Conservation (phyloP, 306 rosid genomes). For the Citrullus mucosospermus region DNA sequence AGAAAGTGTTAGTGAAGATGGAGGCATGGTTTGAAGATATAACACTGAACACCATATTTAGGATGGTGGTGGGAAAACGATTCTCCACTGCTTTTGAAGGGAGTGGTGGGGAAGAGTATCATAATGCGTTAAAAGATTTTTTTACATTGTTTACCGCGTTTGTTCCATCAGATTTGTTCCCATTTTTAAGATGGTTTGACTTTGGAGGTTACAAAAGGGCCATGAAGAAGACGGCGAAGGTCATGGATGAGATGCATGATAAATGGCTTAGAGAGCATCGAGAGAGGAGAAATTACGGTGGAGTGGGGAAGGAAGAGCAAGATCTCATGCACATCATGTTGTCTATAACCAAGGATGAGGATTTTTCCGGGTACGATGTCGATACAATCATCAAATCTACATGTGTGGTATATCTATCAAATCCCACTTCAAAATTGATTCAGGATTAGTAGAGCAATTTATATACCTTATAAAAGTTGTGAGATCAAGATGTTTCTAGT, state of each 20-base stretch:
- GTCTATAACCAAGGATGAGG: not conserved
- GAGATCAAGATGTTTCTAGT: no score
- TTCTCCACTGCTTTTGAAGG: conserved; percentile 12
- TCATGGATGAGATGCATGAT: not conserved
- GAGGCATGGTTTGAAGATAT: conserved; percentile 16
- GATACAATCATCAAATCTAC: not conserved
- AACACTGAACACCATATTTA: conserved; percentile 34
- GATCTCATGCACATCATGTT: not conserved
- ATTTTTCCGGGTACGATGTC: not conserved
- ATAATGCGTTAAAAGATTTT: conserved; percentile 28
- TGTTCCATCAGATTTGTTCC: conserved; percentile 44
- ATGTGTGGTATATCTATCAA: not conserved
- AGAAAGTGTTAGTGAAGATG: conserved; percentile 19
- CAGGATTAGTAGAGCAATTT: no score
- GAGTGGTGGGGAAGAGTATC: conserved; percentile 23
- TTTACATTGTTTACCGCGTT: conserved; percentile 33
- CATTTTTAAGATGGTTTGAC: conserved; percentile 45
- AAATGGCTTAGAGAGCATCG: not conserved
- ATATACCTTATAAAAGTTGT: no score
- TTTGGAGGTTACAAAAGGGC: conserved; percentile 40
- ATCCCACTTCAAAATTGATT: no score
- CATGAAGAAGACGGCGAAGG: not conserved
- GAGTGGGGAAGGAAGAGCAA: not conserved
- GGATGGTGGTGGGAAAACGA: conserved; percentile 2
- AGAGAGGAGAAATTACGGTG: not conserved